These are phyloP conservation scores for Phytophthora agathidicida DNA, from an alignment of 352 stramenopile genomes.

Conservation along the genomic window DNA sequence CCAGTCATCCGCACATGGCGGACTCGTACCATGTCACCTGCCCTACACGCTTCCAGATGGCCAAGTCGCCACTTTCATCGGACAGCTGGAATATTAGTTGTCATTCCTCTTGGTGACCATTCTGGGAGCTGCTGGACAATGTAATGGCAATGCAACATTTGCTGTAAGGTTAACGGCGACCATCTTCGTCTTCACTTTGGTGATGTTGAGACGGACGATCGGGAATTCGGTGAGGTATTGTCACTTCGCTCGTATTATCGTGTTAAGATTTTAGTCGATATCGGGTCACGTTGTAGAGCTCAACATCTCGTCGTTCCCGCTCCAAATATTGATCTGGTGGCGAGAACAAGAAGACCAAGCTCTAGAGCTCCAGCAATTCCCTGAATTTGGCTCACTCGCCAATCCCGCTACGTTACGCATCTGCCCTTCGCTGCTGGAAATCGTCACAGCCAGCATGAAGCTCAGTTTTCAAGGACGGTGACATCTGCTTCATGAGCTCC, in stretches of 20 bases:
- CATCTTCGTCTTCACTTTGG: neutral
- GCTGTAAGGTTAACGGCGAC: neutral
- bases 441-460: slow-evolving; percentile 2
- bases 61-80: slow-evolving; percentile 17
- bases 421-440: slow-evolving; percentile 15
- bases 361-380: slow-evolving; percentile 8
- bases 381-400: neutral
- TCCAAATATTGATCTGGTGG: slow-evolving; percentile 1
- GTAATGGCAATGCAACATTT: slow-evolving; percentile 10
- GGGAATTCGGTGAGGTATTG: neutral
- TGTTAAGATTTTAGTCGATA: slow-evolving; percentile 28
- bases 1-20: slow-evolving; percentile 33
- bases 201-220: slow-evolving; percentile 13
- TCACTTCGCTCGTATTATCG: slow-evolving; percentile 20
- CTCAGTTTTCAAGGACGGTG: neutral
- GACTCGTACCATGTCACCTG: slow-evolving; percentile 16
- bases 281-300: neutral
- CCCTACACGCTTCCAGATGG: slow-evolving; percentile 37
- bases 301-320: neutral
- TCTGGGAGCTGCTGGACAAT: slow-evolving; percentile 18
- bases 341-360: too few species aligned
- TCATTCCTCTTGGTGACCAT: slow-evolving; percentile 6
- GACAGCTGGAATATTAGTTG: slow-evolving; percentile 13
- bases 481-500: slow-evolving; percentile 12
- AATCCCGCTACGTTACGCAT: slow-evolving; percentile 1